Evolutionary conservation across 2,329 filamentous ascomycete genomes (phyloP).

Genomic region (Hymenoscyphus occultus): DNA sequence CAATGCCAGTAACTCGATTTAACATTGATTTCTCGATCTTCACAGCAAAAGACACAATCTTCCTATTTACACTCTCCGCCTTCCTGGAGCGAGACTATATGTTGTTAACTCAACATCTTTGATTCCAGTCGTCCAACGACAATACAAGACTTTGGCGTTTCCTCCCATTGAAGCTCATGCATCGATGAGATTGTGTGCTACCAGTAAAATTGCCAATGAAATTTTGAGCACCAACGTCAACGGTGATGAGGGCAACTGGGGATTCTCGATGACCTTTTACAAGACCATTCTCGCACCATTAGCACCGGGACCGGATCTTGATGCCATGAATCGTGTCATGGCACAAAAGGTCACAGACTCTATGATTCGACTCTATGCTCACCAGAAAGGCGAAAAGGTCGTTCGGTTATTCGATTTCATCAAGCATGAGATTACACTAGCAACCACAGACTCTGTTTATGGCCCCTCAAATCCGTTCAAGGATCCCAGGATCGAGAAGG

Average conservation of each 20-base stretch:
- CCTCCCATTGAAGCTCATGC: slow-evolving; percentile 37
- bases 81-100: slow-evolving; percentile 44
- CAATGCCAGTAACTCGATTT: not conserved
- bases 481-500: slow-evolving; percentile 37
- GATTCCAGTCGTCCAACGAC: slow-evolving; percentile 40
- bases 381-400: slow-evolving; percentile 26
- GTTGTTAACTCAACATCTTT: slow-evolving; percentile 40
- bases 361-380: slow-evolving; percentile 1
- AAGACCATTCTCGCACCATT: slow-evolving; percentile 38
- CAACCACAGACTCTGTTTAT: slow-evolving; percentile 42
- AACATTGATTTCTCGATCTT: not conserved
- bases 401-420: slow-evolving; percentile 32
- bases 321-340: slow-evolving; percentile 39
- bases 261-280: slow-evolving; percentile 37
- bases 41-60: slow-evolving; percentile 15
- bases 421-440: slow-evolving; percentile 28
- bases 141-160: slow-evolving; percentile 39
- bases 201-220: slow-evolving; percentile 32
- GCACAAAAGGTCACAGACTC: slow-evolving; percentile 33
- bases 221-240: slow-evolving; percentile 36
- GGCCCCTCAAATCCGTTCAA: slow-evolving; percentile 43
- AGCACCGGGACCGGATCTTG: slow-evolving; percentile 35
- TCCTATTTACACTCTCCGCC: slow-evolving; percentile 42
- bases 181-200: slow-evolving; percentile 10
- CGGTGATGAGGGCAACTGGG: slow-evolving; percentile 36